phyloP scores from a whole-genome alignment of 805 yeast genomes.

The Zygosaccharomyces siamensis region DNA sequence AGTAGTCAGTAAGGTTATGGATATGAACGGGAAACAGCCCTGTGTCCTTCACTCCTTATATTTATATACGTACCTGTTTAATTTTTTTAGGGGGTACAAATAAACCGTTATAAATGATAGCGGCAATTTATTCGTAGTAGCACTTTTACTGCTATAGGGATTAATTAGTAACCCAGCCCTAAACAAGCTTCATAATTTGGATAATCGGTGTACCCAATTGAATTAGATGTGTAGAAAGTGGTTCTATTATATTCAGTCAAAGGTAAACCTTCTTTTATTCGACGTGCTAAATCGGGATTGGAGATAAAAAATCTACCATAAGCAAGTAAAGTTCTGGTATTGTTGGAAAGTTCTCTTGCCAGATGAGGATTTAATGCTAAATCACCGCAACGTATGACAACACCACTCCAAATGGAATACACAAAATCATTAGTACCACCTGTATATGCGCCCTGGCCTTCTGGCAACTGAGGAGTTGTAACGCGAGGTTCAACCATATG shows the following conservation, averaged over 20 bases:
- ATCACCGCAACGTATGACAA: constrained; percentile 40
- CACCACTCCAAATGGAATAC: constrained; percentile 43
- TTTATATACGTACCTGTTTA: neutral
- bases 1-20: too few relatives aligned
- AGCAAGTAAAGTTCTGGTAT: constrained; percentile 42
- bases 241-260: constrained; percentile 42
- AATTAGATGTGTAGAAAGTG: constrained; percentile 40
- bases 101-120: neutral
- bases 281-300: constrained; percentile 48
- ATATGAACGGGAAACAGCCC: too few relatives aligned
- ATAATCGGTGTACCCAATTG: constrained; percentile 42
- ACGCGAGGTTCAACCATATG: constrained; percentile 46
- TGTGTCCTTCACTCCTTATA: neutral
- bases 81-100: neutral
- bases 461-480: constrained; percentile 20
- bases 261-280: constrained; percentile 38
- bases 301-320: constrained; percentile 46
- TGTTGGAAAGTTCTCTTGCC: constrained; percentile 31
- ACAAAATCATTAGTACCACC: constrained; percentile 37
- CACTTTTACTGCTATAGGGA: neutral
- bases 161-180: constrained; percentile 12
- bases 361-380: constrained; percentile 27
- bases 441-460: constrained; percentile 23
- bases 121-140: neutral
- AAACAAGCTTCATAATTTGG: constrained; percentile 30